Base-by-base conservation (phyloP, 2,329 filamentous ascomycete genomes). In the Exophiala sp. region DNA sequence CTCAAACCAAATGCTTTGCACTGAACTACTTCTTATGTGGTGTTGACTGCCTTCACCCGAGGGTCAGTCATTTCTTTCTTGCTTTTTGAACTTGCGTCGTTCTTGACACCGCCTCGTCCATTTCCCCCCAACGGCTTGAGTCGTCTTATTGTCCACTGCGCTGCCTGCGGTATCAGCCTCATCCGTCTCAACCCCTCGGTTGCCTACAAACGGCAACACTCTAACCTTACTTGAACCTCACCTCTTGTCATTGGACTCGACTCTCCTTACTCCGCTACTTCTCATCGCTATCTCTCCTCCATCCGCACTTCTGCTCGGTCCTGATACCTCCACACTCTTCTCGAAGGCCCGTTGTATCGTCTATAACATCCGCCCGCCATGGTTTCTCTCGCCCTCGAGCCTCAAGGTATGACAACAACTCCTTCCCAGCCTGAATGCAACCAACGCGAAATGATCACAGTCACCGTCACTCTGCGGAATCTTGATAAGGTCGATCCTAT, bases 401-500 rank as follows among this genome's bases (percentile, higher is more conserved):
- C 24, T 29, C 24, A 29, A 29, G 24, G 24, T 29, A 29, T 29
- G 24, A 29, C 24, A 5, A 29, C 2, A 29, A 29, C 5, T 8
- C 24, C 3, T 29, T 5, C 24, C 24, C 24, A 29, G 7, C 24
- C 24, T 29, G 7, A 29, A 29, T 29, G 35, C 33, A 14, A 36
- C n/a, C 12, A 4, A 32, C n/a, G 3, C 48, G 50, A 18, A 50
- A 33, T 55, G 20, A 6, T 47, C 32, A 44, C 54, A 75, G 72
- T 65, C 36, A 59, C 65, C 46, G 57, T 75, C 24, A 66, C 63
- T 16, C 66, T 74, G 16, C 45, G 58, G 46, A 66, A 68, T 7
- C 44, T 70, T 39, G 60, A 64, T 45, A 35, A 54, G 35, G 62
- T 67, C 44, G 51, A 62, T n/a, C 43, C 51, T 18, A 44, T 67